Evolutionary conservation across 441 rosid genomes (phyloP), one percentile per base, ranked within the genome.

Genomic region (Erodium moschatum): DNA sequence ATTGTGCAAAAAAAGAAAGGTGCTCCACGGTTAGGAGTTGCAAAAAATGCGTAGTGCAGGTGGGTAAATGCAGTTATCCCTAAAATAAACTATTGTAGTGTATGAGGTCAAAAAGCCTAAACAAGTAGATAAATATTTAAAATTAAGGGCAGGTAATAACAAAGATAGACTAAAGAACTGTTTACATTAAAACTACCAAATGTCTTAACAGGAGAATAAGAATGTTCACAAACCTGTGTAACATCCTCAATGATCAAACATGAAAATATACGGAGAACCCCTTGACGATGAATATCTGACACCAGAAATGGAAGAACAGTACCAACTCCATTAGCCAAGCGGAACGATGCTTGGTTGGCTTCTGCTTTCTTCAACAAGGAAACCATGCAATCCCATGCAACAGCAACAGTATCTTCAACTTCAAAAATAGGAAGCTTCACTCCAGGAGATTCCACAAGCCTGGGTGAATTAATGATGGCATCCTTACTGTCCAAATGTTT

Each of bases 371-470:
- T 96, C 77, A 96, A 72, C 75, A 96, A 81, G 77, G 97, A 86
- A 72, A 87, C 85, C 97, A 96, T 54, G 75, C 98, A 93, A 79
- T 96, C 99, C 99, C 99, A 96, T 50, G 90, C 97, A 76, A 89
- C 80, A 74, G 88, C 79, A 35, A 91, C 87, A 58, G 97, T 91
- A 72, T 77, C 81, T 81, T 91, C 96, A 69, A 84, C 82, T 85
- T 93, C 97, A 80, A 96, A 96, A 70, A 96, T 87, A 50, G 94
- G 89, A 65, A 81, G 81, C 81, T 85, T 89, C 68, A 83, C 96
- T 40, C 89, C 84, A 64, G 89, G 89, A 79, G 96, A 85, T 69
- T 93, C 95, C 82, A 89, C 79, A 68, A 89, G 83, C 86, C 82
- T 93, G 65, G 99, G 98, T 42, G 99, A 91, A 76, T 97, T 79